phyloP scores from a whole-genome alignment of 108 stramenopile genomes.

The Epipyxis sp. region DNA sequence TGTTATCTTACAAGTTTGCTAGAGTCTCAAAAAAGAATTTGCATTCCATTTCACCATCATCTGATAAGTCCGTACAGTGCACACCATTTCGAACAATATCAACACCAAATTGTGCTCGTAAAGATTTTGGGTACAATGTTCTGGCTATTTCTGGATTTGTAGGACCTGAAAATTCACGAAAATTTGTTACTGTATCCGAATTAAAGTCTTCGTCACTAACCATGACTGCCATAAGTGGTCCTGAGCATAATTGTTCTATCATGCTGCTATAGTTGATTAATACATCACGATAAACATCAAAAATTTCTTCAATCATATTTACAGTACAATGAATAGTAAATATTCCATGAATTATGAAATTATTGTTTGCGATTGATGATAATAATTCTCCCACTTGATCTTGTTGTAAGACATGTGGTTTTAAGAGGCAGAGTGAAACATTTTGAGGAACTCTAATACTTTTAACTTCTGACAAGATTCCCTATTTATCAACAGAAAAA shows the following conservation, averaged over 20 bases:
- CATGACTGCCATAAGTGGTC: slow-evolving; percentile 11
- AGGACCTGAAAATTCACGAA: slow-evolving; percentile 20
- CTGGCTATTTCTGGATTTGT: slow-evolving; percentile 4
- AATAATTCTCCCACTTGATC: background rate
- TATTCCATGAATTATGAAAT: background rate
- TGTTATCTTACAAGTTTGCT: slow-evolving; percentile 26
- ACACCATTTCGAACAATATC: background rate
- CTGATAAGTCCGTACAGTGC: slow-evolving; percentile 17
- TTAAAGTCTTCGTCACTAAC: background rate
- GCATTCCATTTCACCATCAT: slow-evolving; percentile 31
- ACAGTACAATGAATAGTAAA: slow-evolving; percentile 16
- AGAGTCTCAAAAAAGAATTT: background rate
- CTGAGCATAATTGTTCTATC: background rate
- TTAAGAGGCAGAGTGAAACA: slow-evolving; percentile 1
- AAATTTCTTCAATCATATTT: background rate
- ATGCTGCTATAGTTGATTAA: background rate
- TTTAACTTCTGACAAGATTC: background rate
- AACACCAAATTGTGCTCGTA: slow-evolving; percentile 28
- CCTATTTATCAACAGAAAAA: background rate
- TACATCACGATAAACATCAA: slow-evolving; percentile 26
- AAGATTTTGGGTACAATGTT: slow-evolving; percentile 6
- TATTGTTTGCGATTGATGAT: background rate
- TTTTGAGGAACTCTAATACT: background rate
- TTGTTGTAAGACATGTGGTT: slow-evolving; percentile 13
- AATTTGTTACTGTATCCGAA: background rate